Evolutionary conservation across 1,284 basidiomycete genomes (phyloP), one percentile per base, ranked within the genome.

Genomic region (Naganishia albida): DNA sequence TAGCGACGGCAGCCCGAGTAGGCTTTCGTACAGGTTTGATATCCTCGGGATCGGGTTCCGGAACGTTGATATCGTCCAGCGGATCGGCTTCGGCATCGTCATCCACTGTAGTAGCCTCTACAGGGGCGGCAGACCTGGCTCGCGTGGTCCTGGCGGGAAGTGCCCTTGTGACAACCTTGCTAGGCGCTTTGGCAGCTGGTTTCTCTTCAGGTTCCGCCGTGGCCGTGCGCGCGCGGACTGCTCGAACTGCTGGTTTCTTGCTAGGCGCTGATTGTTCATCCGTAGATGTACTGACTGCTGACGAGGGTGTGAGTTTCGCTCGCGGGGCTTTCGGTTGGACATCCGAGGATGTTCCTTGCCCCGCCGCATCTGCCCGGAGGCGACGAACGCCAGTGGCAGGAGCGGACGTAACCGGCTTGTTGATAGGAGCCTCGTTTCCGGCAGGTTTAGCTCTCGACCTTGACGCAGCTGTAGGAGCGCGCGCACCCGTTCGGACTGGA

Each of bases 1-100:
- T 40, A 13, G 57, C 57, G 28, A 46, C 34, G 4, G 34, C n/a
- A 0, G 57, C n/a, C 26, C 57, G 57, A 3, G 57, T 60, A 13
- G 46, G 23, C 34, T 42, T 50, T 10, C 57, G n/a, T 10, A 50
- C 23, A 10, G 57, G 57, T 18, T 60, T 60, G 34, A 60, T 50
- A 16, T 60, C 57, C 46, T 60, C 57, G 20, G 57, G 57, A 49
- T 60, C 57, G 25, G 57, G 57, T 26, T 60, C 57, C 12, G 57
- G 57, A 28, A 60, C 57, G n/a, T 46, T 40, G 15, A 60, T 60
- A 40, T 60, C 57, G 13, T 50, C 57, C 2, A 60, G 57, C 20
- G 57, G 57, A 34, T 60, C 57, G 20, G 34, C 34, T 26, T 60
- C 57, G 20, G 15, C 46, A 50, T 60, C 46, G 18, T 60, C 46